These are phyloP conservation scores for Trichophyton simii DNA, from an alignment of 2,329 filamentous ascomycete genomes.

Conservation along the genomic window DNA sequence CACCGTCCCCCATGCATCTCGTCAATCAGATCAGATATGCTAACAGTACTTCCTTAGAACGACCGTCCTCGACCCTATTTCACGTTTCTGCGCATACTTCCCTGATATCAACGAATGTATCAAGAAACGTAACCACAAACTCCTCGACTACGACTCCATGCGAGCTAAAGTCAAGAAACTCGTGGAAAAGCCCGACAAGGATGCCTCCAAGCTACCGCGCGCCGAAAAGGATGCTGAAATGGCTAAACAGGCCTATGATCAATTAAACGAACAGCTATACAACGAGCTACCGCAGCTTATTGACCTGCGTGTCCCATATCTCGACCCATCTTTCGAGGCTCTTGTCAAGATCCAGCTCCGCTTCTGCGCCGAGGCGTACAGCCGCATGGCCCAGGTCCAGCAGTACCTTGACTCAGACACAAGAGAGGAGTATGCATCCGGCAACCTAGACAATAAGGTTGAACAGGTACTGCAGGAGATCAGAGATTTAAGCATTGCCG, in stretches of 20 bases:
- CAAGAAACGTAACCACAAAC: conserved; percentile 97
- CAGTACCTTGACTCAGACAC: conserved; percentile 95
- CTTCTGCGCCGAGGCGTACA: conserved; percentile 97
- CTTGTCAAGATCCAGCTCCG: conserved; percentile 96
- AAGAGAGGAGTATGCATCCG: conserved; percentile 87
- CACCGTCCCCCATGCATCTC: not conserved
- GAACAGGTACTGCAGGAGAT: conserved; percentile 97
- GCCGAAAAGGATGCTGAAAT: conserved; percentile 95
- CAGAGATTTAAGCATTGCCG: conserved; percentile 82
- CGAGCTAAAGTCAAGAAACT: conserved; percentile 94
- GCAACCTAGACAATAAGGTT: conserved; percentile 78
- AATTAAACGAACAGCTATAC: conserved; percentile 91
- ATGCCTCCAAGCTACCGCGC: conserved; percentile 87
- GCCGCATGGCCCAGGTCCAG: conserved; percentile 96
- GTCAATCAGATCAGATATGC: not conserved
- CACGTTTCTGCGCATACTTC: conserved; percentile 94
- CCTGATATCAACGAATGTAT: conserved; percentile 99
- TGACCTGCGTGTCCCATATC: conserved; percentile 88
- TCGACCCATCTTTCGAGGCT: conserved; percentile 93
- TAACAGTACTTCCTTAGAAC: conserved; percentile 42
- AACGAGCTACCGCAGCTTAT: conserved; percentile 90
- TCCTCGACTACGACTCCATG: conserved; percentile 94
- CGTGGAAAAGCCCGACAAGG: conserved; percentile 97
- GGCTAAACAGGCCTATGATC: conserved; percentile 85
- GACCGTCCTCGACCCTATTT: conserved; percentile 91